These are phyloP conservation scores for Fusarium verrucosum DNA, from an alignment of 2,329 filamentous ascomycete species.

Conservation along the genomic window DNA sequence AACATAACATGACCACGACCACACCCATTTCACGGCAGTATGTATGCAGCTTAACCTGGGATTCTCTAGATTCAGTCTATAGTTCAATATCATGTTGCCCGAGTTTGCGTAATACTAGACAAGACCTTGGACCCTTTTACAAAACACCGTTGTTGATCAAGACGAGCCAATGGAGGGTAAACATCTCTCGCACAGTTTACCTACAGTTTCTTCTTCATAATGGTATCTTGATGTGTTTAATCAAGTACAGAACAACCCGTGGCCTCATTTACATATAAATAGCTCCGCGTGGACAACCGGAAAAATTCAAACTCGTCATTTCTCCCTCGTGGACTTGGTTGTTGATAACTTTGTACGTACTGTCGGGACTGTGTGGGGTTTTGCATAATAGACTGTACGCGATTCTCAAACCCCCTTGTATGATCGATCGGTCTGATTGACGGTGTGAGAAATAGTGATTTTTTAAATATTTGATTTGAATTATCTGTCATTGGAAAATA, in stretches of 20 bases:
- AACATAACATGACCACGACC: not conserved
- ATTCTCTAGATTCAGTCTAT: not conserved
- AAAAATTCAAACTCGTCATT: conserved; percentile 41
- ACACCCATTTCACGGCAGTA: not conserved
- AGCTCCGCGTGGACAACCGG: conserved; percentile 9
- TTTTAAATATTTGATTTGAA: not conserved
- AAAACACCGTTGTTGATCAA: not conserved
- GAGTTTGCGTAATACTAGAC: not conserved
- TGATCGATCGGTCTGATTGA: not conserved
- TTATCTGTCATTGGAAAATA: not conserved
- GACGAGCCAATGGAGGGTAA: not conserved
- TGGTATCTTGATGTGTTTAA: not conserved
- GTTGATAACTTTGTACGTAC: conserved; percentile 6
- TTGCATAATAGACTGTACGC: conserved; percentile 1
- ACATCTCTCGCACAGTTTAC: not conserved
- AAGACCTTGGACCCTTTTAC: not conserved
- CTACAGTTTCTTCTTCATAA: not conserved
- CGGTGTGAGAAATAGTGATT: not conserved
- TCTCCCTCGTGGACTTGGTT: not conserved
- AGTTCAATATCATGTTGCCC: not conserved
- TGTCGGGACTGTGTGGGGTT: conserved; percentile 22
- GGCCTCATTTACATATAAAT: not conserved
- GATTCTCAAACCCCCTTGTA: no score
- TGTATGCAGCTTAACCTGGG: not conserved
- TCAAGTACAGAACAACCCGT: not conserved